phyloP scores from a whole-genome alignment of 164 flowering plant species.

The Malania oleifera region DNA sequence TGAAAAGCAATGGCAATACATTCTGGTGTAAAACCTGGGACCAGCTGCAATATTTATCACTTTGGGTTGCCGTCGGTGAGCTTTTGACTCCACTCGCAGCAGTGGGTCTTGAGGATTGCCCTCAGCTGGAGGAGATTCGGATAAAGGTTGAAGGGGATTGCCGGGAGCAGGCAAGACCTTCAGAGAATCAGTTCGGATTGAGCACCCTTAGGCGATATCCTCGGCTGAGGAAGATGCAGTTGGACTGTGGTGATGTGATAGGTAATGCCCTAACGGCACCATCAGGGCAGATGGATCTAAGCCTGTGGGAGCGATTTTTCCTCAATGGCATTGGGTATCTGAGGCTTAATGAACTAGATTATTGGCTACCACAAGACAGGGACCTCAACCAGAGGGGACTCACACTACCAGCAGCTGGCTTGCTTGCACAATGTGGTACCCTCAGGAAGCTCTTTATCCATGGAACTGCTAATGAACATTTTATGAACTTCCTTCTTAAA shows the following conservation, averaged over 20 bases:
- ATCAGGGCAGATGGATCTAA: constrained; percentile 85
- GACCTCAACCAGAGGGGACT: constrained; percentile 87
- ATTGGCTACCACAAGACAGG: constrained; percentile 97
- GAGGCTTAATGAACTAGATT: constrained; percentile 69
- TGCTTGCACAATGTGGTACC: constrained; percentile 50
- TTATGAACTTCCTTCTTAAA: constrained; percentile 54
- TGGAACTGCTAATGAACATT: constrained; percentile 90
- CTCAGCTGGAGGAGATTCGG: constrained; percentile 60
- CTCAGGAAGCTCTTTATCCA: constrained; percentile 90
- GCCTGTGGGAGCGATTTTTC: constrained; percentile 88
- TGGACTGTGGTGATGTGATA: constrained; percentile 72
- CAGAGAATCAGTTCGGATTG: constrained; percentile 54
- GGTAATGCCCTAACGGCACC: constrained; percentile 90
- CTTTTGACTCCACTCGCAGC: constrained; percentile 46
- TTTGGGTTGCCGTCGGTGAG: constrained; percentile 84
- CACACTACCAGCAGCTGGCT: constrained; percentile 76
- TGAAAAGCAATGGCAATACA: constrained; percentile 34
- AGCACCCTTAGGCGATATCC: constrained; percentile 44
- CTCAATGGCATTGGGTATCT: constrained; percentile 55
- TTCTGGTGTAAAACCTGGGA: constrained; percentile 44
- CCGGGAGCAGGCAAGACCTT: constrained; percentile 46
- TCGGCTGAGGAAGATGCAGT: constrained; percentile 56
- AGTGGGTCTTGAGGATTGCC: constrained; percentile 76
- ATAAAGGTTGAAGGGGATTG: constrained; percentile 92
- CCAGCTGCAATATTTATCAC: constrained; percentile 47